Evolutionary conservation across 768 basidiomycete genomes (phyloP), one percentile per base, ranked within the genome.

Genomic region (Collybia sordida): DNA sequence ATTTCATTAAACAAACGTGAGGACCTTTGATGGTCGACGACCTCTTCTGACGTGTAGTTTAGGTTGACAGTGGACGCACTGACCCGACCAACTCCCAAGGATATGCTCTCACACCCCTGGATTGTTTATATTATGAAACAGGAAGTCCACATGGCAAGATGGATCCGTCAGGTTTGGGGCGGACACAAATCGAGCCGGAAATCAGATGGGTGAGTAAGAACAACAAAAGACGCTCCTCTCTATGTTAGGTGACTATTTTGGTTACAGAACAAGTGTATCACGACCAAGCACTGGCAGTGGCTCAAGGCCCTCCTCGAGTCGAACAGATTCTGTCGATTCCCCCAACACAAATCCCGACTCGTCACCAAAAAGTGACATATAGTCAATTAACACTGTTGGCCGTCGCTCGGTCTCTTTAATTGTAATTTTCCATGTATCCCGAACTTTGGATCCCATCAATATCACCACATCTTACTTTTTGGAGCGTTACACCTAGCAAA

Each of bases 141-240:
- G 64, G 90, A 93, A 57, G 85, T 90, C 34, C 84, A 90, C 52
- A 95, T 96, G 90, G 87, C 84, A 6, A 83, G 81, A 61, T 96
- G 92, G 92, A 86, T 93, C 50, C 78, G 85, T 54, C 78, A 88
- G 62, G 86, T 93, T 36, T 93, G 89, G 88, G 83, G 79, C 50
- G 92, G 89, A 89, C 76, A 78, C 45, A 77, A 75, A 66, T 59
- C 77, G 17, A 64, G 60, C 52, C 72, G 73, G 47, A 69, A 64
- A 66, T 68, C 74, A 15, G 55, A 70, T 69, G 56, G 74, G 80
- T 58, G 68, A 70, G 79, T 77, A 54, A 47, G 71, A 11, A 60
- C n/a, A 34, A 31, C 15, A 44, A 27, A 14, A 9, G 41, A 44
- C 25, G 23, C 24, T 42, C 38, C 21, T 11, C 19, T 11, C 24